Base-by-base conservation (phyloP, 805 yeast genomes). In the Cyberlindnera mrakii region DNA sequence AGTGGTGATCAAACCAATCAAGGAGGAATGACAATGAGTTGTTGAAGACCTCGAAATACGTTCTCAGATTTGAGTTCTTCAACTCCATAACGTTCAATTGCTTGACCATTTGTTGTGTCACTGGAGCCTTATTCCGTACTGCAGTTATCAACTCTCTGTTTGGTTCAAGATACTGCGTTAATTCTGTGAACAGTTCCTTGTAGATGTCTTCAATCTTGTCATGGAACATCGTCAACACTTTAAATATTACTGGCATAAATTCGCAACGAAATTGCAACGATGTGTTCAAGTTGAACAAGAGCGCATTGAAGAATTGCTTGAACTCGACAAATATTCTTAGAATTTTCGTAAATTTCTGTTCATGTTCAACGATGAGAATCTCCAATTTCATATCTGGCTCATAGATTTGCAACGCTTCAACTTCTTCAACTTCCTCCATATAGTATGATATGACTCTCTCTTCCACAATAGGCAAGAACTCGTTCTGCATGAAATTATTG, bases 381-480 rank as follows among this genome's bases (percentile, higher is more conserved):
- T 39, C 41, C 20, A 25, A 11, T 11, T 32, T 32, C 5, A 42
- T 30, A 15, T 13, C 31, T 35, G 52, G 48, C 33, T 59, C 61
- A 42, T 49, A 52, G 7, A 63, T 50, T 18, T 62, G 64, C 43
- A 66, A 60, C 1, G 76, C 61, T 42, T 68, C 65, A 31, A 63
- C 54, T 35, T 64, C 56, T 41, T 67, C 65, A 52, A 74, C 64
- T 20, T 70, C 63, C 16, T 68, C 72, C 9, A 72, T 71, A 54
- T 84, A 83, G 13, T 78, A 70, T 30, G 62, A 54, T 29, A 71
- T 65, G 17, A 88, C 64, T 1, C 80, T 74, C 30, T 70, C 73
- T 38, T 78, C 78, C 14, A 89, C 67, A 35, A 78, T 77, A 1
- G 88, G 79, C 37, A 84, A 67, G 53, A 83, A 88, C 5, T 78